phyloP scores from a whole-genome alignment of 805 yeast genomes.

The Yarrowia sp. region DNA sequence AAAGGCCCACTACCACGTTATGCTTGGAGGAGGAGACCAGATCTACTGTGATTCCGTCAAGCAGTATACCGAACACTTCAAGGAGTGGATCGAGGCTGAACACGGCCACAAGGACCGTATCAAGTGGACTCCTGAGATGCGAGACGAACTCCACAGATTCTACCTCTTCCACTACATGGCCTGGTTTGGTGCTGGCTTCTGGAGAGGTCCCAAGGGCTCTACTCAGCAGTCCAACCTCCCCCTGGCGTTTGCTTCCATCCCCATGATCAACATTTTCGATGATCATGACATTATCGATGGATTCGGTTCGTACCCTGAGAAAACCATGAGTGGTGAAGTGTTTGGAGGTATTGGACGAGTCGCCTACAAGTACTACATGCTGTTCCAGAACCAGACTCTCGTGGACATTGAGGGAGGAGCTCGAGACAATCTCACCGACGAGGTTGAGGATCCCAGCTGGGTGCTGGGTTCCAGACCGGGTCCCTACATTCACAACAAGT shows the following conservation, averaged over 20 bases:
- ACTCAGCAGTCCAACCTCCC: conserved; percentile 76
- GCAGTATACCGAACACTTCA: conserved; percentile 55
- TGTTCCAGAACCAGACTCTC: conserved; percentile 86
- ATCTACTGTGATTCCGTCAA: conserved; percentile 86
- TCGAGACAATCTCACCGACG: conserved; percentile 26
- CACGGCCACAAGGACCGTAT: conserved; percentile 58
- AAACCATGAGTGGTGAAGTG: conserved; percentile 73
- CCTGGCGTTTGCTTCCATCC: conserved; percentile 79
- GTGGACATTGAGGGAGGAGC: conserved; percentile 52
- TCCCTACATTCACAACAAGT: conserved; percentile 69
- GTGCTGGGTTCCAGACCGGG: conserved; percentile 65
- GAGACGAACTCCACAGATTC: conserved; percentile 63
- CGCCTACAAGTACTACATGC: conserved; percentile 86
- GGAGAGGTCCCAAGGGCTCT: conserved; percentile 72
- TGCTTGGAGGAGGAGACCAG: conserved; percentile 98
- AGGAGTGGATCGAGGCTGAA: conserved; percentile 67
- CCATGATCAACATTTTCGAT: conserved; percentile 84
- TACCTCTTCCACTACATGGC: conserved; percentile 76
- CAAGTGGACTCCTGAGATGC: conserved; percentile 57
- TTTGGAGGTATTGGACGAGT: conserved; percentile 75
- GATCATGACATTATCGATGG: conserved; percentile 98
- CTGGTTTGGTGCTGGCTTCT: conserved; percentile 92
- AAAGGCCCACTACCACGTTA: conserved; percentile 78
- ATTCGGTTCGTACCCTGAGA: conserved; percentile 83
- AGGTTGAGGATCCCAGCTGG: conserved; percentile 61